phyloP scores from a whole-genome alignment of 2,329 filamentous ascomycete genomes.

The Periconia sp. region DNA sequence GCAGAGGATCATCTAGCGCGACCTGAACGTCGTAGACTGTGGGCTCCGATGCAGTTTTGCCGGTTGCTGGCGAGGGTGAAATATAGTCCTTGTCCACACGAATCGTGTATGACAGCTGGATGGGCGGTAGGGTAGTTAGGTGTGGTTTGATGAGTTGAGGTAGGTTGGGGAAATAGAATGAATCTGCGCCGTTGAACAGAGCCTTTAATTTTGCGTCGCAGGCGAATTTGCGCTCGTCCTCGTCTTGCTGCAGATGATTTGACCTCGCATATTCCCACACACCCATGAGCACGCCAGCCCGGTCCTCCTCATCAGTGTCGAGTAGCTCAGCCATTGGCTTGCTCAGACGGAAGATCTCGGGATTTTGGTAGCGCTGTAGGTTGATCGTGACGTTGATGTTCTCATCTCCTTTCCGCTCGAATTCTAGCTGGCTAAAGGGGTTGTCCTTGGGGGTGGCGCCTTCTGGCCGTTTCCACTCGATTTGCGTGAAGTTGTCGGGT shows the following conservation, averaged over 20 bases:
- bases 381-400: conserved; percentile 92
- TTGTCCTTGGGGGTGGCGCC: conserved; percentile 67
- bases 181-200: conserved; percentile 74
- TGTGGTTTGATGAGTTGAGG: conserved; percentile 81
- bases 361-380: conserved; percentile 80
- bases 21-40: conserved; percentile 93
- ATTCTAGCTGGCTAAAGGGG: conserved; percentile 90
- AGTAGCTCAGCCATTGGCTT: conserved; percentile 81
- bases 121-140: conserved; percentile 77
- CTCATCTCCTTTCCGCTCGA: conserved; percentile 90
- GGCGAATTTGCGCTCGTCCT: conserved; percentile 90
- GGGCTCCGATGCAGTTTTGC: conserved; percentile 67
- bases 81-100: conserved; percentile 73
- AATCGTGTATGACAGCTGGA: conserved; percentile 89
- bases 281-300: conserved; percentile 85
- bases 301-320: conserved; percentile 85
- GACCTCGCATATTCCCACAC: conserved; percentile 95
- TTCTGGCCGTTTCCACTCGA: conserved; percentile 90
- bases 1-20: conserved; percentile 80
- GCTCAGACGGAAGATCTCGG: conserved; percentile 82
- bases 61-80: conserved; percentile 70
- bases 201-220: conserved; percentile 83
- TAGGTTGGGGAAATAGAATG: conserved; percentile 84
- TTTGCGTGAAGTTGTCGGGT: conserved; percentile 63
- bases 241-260: conserved; percentile 87